Conservation (phyloP, 164 flowering plant genomes). For the Platanus orientalis region DNA sequence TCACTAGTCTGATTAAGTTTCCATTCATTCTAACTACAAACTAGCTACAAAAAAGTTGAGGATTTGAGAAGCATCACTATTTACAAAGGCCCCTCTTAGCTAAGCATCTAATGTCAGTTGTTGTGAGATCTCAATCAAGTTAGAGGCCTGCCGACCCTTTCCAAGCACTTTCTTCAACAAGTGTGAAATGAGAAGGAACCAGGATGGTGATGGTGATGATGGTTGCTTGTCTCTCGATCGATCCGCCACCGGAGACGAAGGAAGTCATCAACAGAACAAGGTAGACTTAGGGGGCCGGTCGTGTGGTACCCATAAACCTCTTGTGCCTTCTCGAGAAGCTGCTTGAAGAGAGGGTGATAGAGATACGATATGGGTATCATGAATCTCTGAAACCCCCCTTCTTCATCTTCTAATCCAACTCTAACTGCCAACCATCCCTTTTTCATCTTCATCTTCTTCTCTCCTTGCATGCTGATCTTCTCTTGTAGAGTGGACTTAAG, state of each 20-base stretch:
- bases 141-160: too few relatives aligned
- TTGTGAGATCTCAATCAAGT: too few relatives aligned
- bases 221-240: conserved; percentile 37
- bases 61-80: not conserved
- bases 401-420: conserved; percentile 43
- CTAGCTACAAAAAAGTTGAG: not conserved
- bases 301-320: conserved; percentile 57
- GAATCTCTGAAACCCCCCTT: conserved; percentile 37
- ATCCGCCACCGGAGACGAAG: conserved; percentile 50
- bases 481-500: not conserved
- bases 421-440: conserved; percentile 45
- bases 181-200: conserved; percentile 19
- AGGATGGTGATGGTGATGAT: conserved; percentile 25
- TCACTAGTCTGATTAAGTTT: too few relatives aligned
- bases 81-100: not conserved
- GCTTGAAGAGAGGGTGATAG: conserved; percentile 46
- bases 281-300: conserved; percentile 48
- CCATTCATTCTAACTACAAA: too few relatives aligned
- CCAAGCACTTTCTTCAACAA: conserved; percentile 22
- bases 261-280: conserved; percentile 61
- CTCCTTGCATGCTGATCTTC: conserved; percentile 12
- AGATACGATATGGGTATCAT: conserved; percentile 58
- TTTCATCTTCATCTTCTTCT: conserved; percentile 41
- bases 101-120: not conserved
- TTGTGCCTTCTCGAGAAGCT: conserved; percentile 48